Base-by-base conservation (phyloP, 306 rosid species). In the Mucuna pruriens region DNA sequence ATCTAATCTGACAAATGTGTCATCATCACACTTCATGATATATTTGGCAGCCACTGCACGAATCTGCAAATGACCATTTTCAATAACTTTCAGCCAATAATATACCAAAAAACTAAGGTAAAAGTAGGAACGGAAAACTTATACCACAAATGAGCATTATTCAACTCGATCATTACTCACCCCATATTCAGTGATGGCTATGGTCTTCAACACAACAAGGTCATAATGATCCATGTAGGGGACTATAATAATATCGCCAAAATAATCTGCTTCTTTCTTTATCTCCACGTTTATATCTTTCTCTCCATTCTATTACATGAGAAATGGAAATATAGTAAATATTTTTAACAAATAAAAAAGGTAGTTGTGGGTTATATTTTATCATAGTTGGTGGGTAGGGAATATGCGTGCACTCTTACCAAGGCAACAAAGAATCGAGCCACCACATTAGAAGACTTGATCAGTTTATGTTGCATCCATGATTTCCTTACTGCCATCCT, bases 401-500 rank as follows among this genome's bases (percentile, higher is more conserved):
- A 36, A 63, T 4, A 49, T 19, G 74, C 58, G 55, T 64, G 49
- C 31, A 33, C 23, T 60, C 92, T 82, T 87, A 90, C 97, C 94
- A 88, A 76, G 62, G 97, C 97, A 5, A 91, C 92, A 62, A 91
- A 90, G 77, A 91, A 88, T 2, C 91, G 88, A 67, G 94, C 92
- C 57, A 90, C 90, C 8, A 82, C 91, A 31, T 54, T 70, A 5
- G 94, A 90, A 71, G 90, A 90, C 86, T 65, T 91, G 75, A 91
- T 84, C 23, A 88, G 75, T 54, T 81, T 85, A 52, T 91, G 92
- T 80, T 91, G 97, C 97, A 91, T 88, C 97, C 97, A 91, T 11
- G 97, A 88, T 81, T 91, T 91, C 87, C 97, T 86, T 39, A 88
- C 91, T 39, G 97, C 97, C 97, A 91, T 91, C 66, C 92, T 64